Conservation (phyloP, 208 protist species). For the Trypanosoma caninum region DNA sequence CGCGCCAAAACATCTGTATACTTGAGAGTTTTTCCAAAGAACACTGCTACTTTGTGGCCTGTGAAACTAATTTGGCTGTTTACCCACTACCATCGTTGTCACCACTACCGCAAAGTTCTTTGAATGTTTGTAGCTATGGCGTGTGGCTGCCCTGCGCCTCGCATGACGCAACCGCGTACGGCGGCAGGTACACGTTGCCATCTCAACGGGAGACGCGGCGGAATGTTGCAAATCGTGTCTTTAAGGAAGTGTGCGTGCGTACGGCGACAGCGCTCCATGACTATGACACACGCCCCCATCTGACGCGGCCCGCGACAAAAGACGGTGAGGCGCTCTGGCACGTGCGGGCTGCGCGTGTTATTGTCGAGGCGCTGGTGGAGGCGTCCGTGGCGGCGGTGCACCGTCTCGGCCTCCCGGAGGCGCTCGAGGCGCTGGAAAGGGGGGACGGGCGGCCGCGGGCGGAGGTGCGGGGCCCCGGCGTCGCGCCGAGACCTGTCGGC, state of each 20-base stretch:
- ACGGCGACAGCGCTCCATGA: constrained; percentile 6
- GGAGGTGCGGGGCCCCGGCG: too few species aligned
- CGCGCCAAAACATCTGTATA: constrained; percentile 43
- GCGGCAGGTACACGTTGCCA: constrained; percentile 13
- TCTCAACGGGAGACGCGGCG: not conserved
- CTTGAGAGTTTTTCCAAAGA: constrained; percentile 51
- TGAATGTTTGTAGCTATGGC: not conserved
- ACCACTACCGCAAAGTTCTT: not conserved
- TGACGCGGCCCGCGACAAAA: too few species aligned
- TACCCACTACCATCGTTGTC: constrained; percentile 29
- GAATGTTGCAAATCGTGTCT: not conserved
- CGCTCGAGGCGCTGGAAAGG: constrained; percentile 26
- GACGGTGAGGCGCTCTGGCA: not conserved
- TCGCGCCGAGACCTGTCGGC: constrained; percentile 21
- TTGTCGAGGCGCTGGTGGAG: constrained; percentile 29
- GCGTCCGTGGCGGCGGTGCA: constrained; percentile 46
- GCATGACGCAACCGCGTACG: constrained; percentile 8
- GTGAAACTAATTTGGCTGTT: constrained; percentile 35
- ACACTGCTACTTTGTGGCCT: constrained; percentile 60
- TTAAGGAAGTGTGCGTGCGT: constrained; percentile 7
- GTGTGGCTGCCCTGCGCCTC: constrained; percentile 14
- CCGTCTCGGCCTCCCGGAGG: constrained; percentile 33
- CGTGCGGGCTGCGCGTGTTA: constrained; percentile 1
- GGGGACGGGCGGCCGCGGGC: not conserved
- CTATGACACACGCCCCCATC: not conserved